Evolutionary conservation across 306 rosid species (phyloP).

Genomic region (Quercus ilex): DNA sequence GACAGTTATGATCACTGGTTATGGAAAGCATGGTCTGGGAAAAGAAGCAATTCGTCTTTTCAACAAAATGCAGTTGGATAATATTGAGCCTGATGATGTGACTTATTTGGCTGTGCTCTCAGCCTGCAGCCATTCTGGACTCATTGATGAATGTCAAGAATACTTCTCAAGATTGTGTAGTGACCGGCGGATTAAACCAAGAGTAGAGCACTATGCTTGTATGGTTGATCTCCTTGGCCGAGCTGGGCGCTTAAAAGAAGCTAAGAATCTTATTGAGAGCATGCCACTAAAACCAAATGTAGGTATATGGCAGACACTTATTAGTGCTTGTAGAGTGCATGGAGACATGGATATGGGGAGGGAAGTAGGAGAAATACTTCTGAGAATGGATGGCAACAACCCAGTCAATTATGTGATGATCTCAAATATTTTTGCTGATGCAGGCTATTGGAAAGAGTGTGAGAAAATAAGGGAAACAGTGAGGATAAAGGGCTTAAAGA

Average conservation of each 20-base stretch:
- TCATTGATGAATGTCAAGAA: constrained; percentile 47
- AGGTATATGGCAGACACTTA: constrained; percentile 62
- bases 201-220: constrained; percentile 66
- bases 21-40: constrained; percentile 63
- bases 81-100: constrained; percentile 49
- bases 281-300: constrained; percentile 57
- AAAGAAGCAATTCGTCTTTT: constrained; percentile 43
- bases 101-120: constrained; percentile 60
- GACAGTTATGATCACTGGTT: constrained; percentile 73
- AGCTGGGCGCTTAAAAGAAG: constrained; percentile 49
- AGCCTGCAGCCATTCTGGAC: constrained; percentile 70
- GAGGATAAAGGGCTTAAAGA: constrained; percentile 52
- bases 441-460: constrained; percentile 60
- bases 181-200: constrained; percentile 25
- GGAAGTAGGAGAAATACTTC: constrained; percentile 51
- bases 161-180: constrained; percentile 41
- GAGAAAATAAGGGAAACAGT: constrained; percentile 42
- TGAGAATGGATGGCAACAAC: constrained; percentile 42
- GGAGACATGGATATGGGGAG: constrained; percentile 49
- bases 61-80: constrained; percentile 36
- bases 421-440: constrained; percentile 56
- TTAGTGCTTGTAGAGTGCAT: constrained; percentile 62
- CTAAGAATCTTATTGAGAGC: constrained; percentile 45
- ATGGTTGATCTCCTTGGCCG: constrained; percentile 68
- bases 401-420: constrained; percentile 60